Conservation (phyloP, 192 early-diverging fungal species). For the Jimgerdemannia lactiflua region DNA sequence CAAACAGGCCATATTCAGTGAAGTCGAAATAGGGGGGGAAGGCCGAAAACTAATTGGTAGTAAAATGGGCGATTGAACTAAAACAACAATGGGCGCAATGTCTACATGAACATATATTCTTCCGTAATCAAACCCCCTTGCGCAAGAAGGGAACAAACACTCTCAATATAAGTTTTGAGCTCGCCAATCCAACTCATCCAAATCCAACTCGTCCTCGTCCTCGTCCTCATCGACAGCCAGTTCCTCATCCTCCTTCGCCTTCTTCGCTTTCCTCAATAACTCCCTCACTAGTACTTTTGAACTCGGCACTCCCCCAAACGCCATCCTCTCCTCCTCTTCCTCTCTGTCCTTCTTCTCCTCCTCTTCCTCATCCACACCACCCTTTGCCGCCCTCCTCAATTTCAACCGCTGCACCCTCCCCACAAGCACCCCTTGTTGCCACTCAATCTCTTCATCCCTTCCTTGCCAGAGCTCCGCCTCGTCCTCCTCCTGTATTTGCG, state of each 20-base stretch:
- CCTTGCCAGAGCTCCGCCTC: conserved; percentile 28
- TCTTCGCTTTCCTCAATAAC: conserved; percentile 19
- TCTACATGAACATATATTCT: too few relatives aligned
- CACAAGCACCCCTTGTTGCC: conserved; percentile 26
- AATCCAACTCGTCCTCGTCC: conserved; percentile 15
- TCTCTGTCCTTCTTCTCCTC: background rate
- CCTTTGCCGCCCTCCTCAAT: conserved; percentile 10
- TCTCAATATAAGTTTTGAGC: conserved; percentile 23
- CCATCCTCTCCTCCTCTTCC: conserved; percentile 10
- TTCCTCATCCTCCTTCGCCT: conserved; percentile 20
- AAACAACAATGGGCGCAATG: too few relatives aligned
- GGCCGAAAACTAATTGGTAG: too few relatives aligned
- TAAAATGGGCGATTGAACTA: too few relatives aligned
- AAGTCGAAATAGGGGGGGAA: too few relatives aligned
- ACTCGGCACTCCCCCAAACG: background rate
- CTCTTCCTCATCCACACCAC: background rate
- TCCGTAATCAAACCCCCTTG: too few relatives aligned
- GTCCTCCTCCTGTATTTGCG: conserved; percentile 28
- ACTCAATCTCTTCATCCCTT: conserved; percentile 23
- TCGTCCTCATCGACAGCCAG: conserved; percentile 25
- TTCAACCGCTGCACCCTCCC: conserved; percentile 23
- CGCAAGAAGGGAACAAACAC: too few relatives aligned
- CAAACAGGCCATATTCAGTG: too few relatives aligned
- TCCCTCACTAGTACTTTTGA: conserved; percentile 25
- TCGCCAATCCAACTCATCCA: conserved; percentile 29